Base-by-base conservation (phyloP, 768 basidiomycete species). In the Tricholoma flavovirens region DNA sequence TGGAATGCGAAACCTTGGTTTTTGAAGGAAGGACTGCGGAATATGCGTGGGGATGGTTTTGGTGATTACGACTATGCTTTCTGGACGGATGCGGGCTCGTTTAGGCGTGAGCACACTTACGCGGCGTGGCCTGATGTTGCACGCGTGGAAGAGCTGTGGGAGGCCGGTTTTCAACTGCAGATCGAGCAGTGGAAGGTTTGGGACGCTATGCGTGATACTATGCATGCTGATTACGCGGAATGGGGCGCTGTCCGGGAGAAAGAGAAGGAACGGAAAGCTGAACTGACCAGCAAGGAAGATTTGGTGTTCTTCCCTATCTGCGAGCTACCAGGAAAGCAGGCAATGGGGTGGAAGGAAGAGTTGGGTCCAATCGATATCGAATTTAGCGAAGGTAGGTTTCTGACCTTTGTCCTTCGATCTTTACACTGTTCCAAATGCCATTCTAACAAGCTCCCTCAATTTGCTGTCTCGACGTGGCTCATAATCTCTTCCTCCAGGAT, bases 41-140 rank as follows among this genome's bases (percentile, higher is more conserved):
- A 68, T 5, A 49, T 49, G 46, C 12, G 11, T n/a, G n/a, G 17
- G 29, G 29, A 15, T 1, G 51, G 35, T 14, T 29, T 57, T n/a
- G 68, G 68, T 4, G 61, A 62, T 9, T 83, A 79, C 56, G 75
- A 79, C 21, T 84, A 80, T 65, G 78, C 74, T 1, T 83, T 84
- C 58, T 84, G 82, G 83, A 74, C 68, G 33, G 82, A 84, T 59
- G 80, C 82, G 2, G 81, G 78, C 6, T 78, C 79, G 57, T 81
- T 84, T 60, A 64, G 81, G 12, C 54, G 64, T 17, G 61, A 68
- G 0, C 80, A 83, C 65, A 56, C 57, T 11, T 83, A 78, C 60
- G 55, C 54, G 4, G 42, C 35, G n/a, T 84, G 83, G 83, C 83
- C 82, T 2, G 73, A 77, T 58, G 62, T 67, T 3, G 56, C 29